phyloP scores from a whole-genome alignment of 2,329 filamentous ascomycete genomes.

The Talaromyces funiculosus region DNA sequence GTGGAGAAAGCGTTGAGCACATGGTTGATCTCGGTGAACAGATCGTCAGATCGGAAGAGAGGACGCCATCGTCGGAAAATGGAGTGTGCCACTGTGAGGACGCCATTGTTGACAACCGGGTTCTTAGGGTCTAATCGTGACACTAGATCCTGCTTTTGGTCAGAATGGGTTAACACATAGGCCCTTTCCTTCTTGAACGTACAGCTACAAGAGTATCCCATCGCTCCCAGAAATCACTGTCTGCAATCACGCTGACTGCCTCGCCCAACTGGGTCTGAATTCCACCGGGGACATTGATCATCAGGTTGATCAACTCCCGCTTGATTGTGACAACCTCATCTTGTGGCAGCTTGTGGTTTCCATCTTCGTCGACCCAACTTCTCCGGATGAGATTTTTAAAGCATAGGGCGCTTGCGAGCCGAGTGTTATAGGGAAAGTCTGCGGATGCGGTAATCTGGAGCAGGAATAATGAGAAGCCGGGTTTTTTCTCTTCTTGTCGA shows the following conservation, averaged over 20 bases:
- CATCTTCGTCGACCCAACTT: constrained; percentile 94
- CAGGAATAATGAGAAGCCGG: constrained; percentile 79
- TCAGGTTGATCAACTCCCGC: constrained; percentile 87
- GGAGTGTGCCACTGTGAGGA: constrained; percentile 94
- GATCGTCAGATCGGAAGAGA: constrained; percentile 83
- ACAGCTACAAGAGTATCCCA: constrained; percentile 95
- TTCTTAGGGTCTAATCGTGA: constrained; percentile 77
- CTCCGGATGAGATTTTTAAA: constrained; percentile 98
- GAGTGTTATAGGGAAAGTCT: constrained; percentile 66
- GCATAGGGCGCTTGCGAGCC: constrained; percentile 81
- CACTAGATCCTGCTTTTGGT: constrained; percentile 64
- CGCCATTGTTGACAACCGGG: constrained; percentile 81
- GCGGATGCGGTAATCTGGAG: constrained; percentile 84
- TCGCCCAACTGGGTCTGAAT: constrained; percentile 94
- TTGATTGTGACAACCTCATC: constrained; percentile 89
- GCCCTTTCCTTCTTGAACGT: constrained; percentile 22
- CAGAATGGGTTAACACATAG: not conserved
- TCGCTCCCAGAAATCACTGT: constrained; percentile 92
- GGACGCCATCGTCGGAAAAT: constrained; percentile 97
- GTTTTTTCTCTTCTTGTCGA: constrained; percentile 71
- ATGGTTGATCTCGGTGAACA: constrained; percentile 95
- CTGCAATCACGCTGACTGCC: constrained; percentile 93
- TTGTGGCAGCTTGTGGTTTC: constrained; percentile 78
- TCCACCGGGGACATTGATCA: constrained; percentile 82
- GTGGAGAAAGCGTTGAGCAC: constrained; percentile 78